Evolutionary conservation across 2,329 filamentous ascomycete species (phyloP), one percentile per base, ranked within the genome.

Genomic region (Magnaporthiopsis poae): DNA sequence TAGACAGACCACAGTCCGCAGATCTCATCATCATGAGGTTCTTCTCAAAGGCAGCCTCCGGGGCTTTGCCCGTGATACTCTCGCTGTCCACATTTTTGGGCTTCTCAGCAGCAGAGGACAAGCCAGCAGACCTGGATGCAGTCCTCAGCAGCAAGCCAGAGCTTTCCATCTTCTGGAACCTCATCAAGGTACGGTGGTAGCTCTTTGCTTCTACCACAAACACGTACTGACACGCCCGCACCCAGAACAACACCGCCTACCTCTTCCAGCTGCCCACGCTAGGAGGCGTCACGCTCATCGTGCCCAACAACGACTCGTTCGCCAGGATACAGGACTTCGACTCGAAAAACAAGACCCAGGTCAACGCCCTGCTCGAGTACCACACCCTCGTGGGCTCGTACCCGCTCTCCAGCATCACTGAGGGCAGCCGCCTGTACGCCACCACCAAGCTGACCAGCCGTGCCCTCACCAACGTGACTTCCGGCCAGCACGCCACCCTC

Each of bases 341-440:
- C 12, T 72, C 78, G 9, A 77, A 84, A 4, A 74, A 82, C 70
- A 73, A 75, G 65, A 75, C 77, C 59, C 77, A 84, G 8, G 76
- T 80, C 5, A 74, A 79, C 25, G 74, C 75, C 39, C 79, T 89
- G 56, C 79, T 90, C 5, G 76, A 81, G 65, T 90, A 90, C 74
- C 87, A 90, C 75, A 81, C 89, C 64, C 77, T 89, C 33, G 77
- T 81, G 64, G 82, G 80, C 63, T 80, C 80, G 15, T 78, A 87
- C 13, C 71, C 74, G 4, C 77, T 77, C 7, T 73, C 71, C 11
- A 72, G 72, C n/a, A 75, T 84, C 60, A 68, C 73, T 2, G 67
- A 72, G 0, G 79, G 79, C 2, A 74, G 75, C 3, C 74, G 77
- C 0, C 73, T 74, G n/a, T 80, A 82, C 66, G 73, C 78, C 52